These are phyloP conservation scores for Sphaceloma murrayae DNA, from an alignment of 2,329 filamentous ascomycete genomes.

Conservation along the genomic window DNA sequence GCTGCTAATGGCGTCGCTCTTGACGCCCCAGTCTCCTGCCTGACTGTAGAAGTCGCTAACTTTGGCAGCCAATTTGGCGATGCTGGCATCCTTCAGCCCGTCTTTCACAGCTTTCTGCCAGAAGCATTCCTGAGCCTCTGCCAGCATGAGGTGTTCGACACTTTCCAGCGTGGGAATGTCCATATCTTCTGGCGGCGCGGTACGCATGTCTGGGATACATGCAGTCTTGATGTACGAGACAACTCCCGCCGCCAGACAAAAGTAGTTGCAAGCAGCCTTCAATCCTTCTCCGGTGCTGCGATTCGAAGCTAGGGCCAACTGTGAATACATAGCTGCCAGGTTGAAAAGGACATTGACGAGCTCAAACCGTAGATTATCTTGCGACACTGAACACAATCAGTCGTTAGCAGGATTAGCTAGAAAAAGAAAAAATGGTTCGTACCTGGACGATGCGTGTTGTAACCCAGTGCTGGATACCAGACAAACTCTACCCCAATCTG, in stretches of 20 bases:
- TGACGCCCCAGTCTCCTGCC: conserved; percentile 75
- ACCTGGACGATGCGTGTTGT: conserved; percentile 66
- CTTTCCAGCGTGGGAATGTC: conserved; percentile 78
- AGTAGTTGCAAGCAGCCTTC: conserved; percentile 81
- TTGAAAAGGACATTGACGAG: conserved; percentile 90
- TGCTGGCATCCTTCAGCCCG: conserved; percentile 80
- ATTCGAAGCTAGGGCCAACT: conserved; percentile 74
- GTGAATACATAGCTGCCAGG: conserved; percentile 83
- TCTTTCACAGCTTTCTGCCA: conserved; percentile 97
- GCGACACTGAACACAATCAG: conserved; percentile 39
- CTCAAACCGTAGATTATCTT: conserved; percentile 67
- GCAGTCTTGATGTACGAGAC: conserved; percentile 65
- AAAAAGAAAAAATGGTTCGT: conserved; percentile 22
- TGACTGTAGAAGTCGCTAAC: conserved; percentile 85
- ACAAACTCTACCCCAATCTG: conserved; percentile 90
- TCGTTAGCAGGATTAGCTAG: no score
- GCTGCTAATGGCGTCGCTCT: conserved; percentile 79
- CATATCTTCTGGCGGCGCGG: conserved; percentile 83
- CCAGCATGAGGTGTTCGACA: conserved; percentile 72
- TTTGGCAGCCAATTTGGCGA: conserved; percentile 80
- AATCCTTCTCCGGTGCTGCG: conserved; percentile 70
- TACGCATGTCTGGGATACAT: conserved; percentile 72
- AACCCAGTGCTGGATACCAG: conserved; percentile 90
- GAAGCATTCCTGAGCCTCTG: conserved; percentile 93
- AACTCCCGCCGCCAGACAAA: conserved; percentile 77